Evolutionary conservation across 345 rosid species (phyloP).

Genomic region (Citrus hindsii): DNA sequence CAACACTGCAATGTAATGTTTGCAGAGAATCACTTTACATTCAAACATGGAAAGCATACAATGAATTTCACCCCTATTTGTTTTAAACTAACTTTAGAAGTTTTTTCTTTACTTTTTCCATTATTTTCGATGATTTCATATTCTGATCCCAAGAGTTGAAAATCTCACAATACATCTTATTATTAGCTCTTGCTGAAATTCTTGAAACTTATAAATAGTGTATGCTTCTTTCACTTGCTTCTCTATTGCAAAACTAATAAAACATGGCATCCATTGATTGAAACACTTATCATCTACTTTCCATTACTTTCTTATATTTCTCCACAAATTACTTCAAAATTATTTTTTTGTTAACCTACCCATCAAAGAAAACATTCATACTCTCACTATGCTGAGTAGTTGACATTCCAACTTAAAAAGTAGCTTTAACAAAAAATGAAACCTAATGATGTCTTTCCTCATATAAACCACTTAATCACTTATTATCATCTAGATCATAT

Average conservation of each 20-base stretch:
- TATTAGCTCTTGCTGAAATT: too few relatives aligned
- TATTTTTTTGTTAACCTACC: too few relatives aligned
- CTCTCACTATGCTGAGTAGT: fast-evolving
- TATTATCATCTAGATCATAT: background rate
- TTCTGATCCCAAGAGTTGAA: too few relatives aligned
- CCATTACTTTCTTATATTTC: too few relatives aligned
- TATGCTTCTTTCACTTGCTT: background rate
- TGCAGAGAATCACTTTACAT: too few relatives aligned
- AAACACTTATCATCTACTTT: background rate
- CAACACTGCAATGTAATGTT: background rate
- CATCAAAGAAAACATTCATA: too few relatives aligned
- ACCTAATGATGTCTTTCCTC: background rate
- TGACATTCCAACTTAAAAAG: too few relatives aligned
- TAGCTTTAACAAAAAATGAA: background rate
- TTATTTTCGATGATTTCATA: too few relatives aligned
- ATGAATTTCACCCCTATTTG: background rate
- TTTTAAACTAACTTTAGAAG: too few relatives aligned
- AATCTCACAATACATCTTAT: too few relatives aligned
- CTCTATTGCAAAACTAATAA: background rate
- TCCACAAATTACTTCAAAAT: too few relatives aligned
- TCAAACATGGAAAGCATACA: background rate
- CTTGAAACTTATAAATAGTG: background rate
- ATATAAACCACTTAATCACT: background rate
- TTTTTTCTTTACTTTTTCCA: background rate
- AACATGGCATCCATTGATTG: background rate